Evolutionary conservation across 2,329 filamentous ascomycete species (phyloP).

Genomic region (Anisogramma anomala): DNA sequence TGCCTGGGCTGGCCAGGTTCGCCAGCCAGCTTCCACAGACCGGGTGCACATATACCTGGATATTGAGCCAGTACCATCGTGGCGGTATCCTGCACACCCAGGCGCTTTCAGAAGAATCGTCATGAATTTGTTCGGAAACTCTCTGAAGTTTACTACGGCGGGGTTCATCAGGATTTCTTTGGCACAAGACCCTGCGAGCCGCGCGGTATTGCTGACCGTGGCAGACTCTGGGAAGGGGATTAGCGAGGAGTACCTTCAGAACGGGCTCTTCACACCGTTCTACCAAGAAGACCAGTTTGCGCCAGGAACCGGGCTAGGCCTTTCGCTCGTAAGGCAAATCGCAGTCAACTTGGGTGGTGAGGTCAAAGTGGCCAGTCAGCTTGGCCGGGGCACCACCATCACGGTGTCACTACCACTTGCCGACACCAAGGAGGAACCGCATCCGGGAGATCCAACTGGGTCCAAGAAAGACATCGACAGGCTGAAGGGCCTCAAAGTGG

Average conservation of each 20-base stretch:
- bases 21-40: not conserved
- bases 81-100: conserved; percentile 41
- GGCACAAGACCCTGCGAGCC: conserved; percentile 6
- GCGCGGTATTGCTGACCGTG: conserved; percentile 33
- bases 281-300: conserved; percentile 50
- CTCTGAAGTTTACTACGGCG: conserved; percentile 37
- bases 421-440: not conserved
- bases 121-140: conserved; percentile 44
- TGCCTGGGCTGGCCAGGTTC: not conserved
- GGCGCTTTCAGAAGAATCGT: conserved; percentile 37
- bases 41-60: conserved; percentile 32
- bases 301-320: conserved; percentile 51
- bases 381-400: conserved; percentile 27
- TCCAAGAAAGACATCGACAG: conserved; percentile 21
- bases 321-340: conserved; percentile 52
- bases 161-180: conserved; percentile 16
- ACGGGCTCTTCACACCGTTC: conserved; percentile 52
- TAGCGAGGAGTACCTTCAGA: conserved; percentile 46
- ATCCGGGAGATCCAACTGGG: conserved; percentile 16
- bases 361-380: conserved; percentile 42
- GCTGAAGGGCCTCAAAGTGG: conserved; percentile 23
- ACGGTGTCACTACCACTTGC: conserved; percentile 23
- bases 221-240: conserved; percentile 57
- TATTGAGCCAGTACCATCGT: conserved; percentile 32
- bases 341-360: conserved; percentile 45